Evolutionary conservation across 2,329 filamentous ascomycete species (phyloP).

Genomic region (Xylariaceae sp.): DNA sequence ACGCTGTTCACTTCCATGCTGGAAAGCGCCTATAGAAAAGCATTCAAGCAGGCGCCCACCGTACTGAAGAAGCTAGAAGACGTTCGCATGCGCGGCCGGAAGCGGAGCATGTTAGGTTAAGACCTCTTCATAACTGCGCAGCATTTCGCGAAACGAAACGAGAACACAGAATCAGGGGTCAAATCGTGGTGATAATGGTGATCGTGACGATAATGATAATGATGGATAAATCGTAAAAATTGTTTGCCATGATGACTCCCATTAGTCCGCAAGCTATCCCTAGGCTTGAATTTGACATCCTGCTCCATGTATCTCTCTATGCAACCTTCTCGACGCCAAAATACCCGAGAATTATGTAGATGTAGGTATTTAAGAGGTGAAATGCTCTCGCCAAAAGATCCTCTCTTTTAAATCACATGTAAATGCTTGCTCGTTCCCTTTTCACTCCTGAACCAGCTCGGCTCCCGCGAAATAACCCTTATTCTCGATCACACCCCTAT

Average conservation of each 20-base stretch:
- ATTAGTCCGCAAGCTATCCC: background rate
- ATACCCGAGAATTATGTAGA: slow-evolving; percentile 6
- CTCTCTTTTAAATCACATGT: background rate
- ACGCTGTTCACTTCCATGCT: slow-evolving; percentile 69
- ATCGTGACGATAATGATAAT: background rate
- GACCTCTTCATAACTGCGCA: background rate
- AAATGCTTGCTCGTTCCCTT: background rate
- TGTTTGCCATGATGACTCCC: slow-evolving; percentile 4
- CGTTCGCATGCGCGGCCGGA: slow-evolving; percentile 86
- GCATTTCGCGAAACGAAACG: background rate
- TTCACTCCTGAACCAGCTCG: slow-evolving; percentile 48
- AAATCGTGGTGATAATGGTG: background rate
- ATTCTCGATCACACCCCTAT: slow-evolving; percentile 93
- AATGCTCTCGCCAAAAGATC: background rate
- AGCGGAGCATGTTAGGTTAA: slow-evolving; percentile 92
- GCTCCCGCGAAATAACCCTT: slow-evolving; percentile 95
- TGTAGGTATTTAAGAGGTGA: background rate
- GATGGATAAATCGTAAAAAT: slow-evolving; percentile 6
- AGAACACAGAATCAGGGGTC: background rate
- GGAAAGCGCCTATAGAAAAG: slow-evolving; percentile 60
- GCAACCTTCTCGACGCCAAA: slow-evolving; percentile 11
- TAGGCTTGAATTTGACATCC: slow-evolving; percentile 1
- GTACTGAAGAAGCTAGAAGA: slow-evolving; percentile 83
- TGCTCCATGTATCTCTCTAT: slow-evolving; percentile 15
- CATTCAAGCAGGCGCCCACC: slow-evolving; percentile 67